Evolutionary conservation across 345 rosid species (phyloP).

Genomic region (Capsella bursapastoris): DNA sequence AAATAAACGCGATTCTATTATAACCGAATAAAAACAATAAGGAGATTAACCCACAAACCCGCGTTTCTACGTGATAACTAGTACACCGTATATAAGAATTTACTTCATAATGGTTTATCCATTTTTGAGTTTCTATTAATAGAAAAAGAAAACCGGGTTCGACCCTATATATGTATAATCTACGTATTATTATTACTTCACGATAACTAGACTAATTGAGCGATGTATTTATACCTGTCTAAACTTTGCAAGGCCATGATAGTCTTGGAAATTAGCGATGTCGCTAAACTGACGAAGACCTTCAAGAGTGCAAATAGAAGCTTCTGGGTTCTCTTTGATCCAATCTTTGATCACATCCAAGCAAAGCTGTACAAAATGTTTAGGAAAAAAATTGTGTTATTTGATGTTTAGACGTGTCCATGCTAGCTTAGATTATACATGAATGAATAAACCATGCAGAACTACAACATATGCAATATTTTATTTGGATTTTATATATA

Average conservation of each 20-base stretch:
- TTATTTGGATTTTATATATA: neutral
- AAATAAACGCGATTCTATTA: neutral
- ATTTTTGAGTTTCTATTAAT: too few species aligned
- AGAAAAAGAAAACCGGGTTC: too few species aligned
- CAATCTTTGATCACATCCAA: constrained; percentile 65
- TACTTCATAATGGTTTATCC: too few species aligned
- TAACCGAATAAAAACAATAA: neutral
- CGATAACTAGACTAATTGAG: neutral
- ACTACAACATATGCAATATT: neutral
- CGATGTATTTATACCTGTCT: constrained; percentile 54
- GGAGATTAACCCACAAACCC: neutral
- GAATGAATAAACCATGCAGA: neutral
- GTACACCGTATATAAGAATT: too few species aligned
- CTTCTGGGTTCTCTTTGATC: constrained; percentile 65
- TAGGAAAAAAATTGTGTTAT: neutral
- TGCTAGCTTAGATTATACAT: neutral
- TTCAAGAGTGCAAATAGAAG: constrained; percentile 75
- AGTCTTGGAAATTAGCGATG: constrained; percentile 81
- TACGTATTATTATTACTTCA: neutral
- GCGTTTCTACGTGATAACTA: neutral
- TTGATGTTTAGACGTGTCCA: neutral
- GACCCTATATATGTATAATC: too few species aligned
- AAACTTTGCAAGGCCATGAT: constrained; percentile 74
- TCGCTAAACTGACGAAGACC: constrained; percentile 65
- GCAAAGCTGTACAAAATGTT: constrained; percentile 57